Evolutionary conservation across 352 stramenopile species (phyloP).

Genomic region (Aphanomyces astaci): DNA sequence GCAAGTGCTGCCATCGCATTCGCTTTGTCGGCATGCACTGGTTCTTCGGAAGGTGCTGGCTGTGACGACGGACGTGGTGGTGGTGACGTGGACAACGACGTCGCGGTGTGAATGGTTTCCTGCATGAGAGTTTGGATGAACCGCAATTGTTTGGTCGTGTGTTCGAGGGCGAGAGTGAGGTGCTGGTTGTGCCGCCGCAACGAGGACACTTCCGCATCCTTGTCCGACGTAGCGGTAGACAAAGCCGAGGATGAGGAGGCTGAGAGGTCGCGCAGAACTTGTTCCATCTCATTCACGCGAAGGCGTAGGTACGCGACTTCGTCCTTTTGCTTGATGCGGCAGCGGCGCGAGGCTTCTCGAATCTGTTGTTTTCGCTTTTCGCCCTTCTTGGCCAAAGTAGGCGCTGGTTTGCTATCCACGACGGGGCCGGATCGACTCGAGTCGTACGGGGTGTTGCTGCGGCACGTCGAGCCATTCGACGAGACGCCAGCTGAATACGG

Average conservation of each 20-base stretch:
- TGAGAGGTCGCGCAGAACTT: conserved; percentile 10
- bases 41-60: no score
- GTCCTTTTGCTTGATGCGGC: conserved; percentile 22
- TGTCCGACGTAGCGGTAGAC: neutral
- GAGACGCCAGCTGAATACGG: neutral
- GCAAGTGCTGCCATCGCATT: neutral
- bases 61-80: neutral
- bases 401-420: neutral
- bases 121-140: conserved; percentile 20
- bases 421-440: no score
- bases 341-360: conserved; percentile 18
- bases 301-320: conserved; percentile 16
- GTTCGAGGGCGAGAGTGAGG: neutral
- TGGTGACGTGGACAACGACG: neutral
- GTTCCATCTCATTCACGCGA: conserved; percentile 17
- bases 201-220: neutral
- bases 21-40: neutral
- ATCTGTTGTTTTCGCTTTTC: conserved; percentile 22
- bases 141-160: conserved; percentile 7
- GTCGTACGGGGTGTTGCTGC: no score
- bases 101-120: conserved; percentile 16
- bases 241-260: neutral
- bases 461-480: neutral
- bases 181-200: conserved; percentile 18
- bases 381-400: neutral